Conservation (phyloP, 805 yeast species). For the Ogataea pilisensis region DNA sequence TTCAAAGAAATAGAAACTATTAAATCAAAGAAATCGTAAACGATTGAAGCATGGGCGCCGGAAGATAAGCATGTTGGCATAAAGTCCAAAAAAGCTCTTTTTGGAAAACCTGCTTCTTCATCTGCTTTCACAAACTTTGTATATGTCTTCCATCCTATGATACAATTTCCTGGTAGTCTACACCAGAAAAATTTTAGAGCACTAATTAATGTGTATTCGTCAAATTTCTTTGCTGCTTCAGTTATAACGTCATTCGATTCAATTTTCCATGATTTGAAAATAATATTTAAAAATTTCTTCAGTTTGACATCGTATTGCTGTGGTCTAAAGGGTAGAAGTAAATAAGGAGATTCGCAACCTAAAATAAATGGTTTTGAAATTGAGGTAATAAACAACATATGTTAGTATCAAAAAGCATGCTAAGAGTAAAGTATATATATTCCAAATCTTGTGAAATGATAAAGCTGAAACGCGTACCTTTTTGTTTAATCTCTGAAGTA, state of each 20-base stretch:
- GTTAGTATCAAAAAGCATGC: background rate
- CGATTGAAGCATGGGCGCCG: conserved; percentile 86
- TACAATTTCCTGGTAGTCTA: conserved; percentile 70
- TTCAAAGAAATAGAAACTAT: conserved; percentile 74
- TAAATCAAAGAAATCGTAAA: conserved; percentile 81
- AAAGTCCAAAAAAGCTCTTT: conserved; percentile 68
- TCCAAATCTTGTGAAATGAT: too few relatives aligned
- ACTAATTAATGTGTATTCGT: conserved; percentile 68
- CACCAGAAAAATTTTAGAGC: conserved; percentile 85
- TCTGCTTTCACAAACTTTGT: conserved; percentile 64
- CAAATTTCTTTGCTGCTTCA: conserved; percentile 45
- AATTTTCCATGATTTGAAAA: conserved; percentile 54
- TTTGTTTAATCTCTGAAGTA: conserved; percentile 65
- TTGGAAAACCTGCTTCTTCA: conserved; percentile 60
- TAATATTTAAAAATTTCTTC: conserved; percentile 48
- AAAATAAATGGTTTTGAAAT: too few relatives aligned
- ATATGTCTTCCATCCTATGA: conserved; percentile 85
- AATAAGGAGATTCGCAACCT: conserved; percentile 59
- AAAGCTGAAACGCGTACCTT: conserved; percentile 37
- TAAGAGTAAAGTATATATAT: background rate
- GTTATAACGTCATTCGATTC: conserved; percentile 37
- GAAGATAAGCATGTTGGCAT: conserved; percentile 83
- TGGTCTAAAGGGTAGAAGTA: conserved; percentile 75
- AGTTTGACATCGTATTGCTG: conserved; percentile 59
- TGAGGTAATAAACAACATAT: too few relatives aligned